phyloP scores from a whole-genome alignment of 495 filamentous ascomycete species.

The Astrothelium subdiscretum region DNA sequence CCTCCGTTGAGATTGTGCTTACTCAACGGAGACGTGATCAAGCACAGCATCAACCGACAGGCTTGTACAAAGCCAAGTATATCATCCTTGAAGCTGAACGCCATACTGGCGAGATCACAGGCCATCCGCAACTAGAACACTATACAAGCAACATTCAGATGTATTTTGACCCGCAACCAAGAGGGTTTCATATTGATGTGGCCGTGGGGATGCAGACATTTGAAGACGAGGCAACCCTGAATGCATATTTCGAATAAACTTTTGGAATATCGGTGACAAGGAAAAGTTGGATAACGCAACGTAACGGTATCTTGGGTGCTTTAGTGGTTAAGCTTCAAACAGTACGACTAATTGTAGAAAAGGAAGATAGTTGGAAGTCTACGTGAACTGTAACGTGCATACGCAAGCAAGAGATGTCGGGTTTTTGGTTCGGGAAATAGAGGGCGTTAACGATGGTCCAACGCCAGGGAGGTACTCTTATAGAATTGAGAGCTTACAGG shows the following conservation, averaged over 20 bases:
- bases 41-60: background rate
- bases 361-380: too few relatives aligned
- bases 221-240: background rate
- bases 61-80: background rate
- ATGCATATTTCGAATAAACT: background rate
- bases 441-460: conserved; percentile 27
- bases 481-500: conserved; percentile 80
- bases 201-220: background rate
- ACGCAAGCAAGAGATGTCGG: conserved; percentile 92
- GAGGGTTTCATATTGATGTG: background rate
- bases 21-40: background rate
- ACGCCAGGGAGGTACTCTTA: too few relatives aligned
- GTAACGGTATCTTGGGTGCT: too few relatives aligned
- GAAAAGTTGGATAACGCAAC: too few relatives aligned
- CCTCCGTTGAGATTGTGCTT: background rate
- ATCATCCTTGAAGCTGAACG: background rate
- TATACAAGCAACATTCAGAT: background rate
- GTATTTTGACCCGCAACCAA: background rate
- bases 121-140: background rate
- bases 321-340: too few relatives aligned
- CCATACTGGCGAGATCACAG: background rate
- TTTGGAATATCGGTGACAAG: too few relatives aligned
- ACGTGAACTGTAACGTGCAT: conserved; percentile 96
- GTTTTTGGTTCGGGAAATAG: conserved; percentile 56
- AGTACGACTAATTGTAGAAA: too few relatives aligned